Conservation (phyloP, 345 rosid species). For the Anacardium occidentale region DNA sequence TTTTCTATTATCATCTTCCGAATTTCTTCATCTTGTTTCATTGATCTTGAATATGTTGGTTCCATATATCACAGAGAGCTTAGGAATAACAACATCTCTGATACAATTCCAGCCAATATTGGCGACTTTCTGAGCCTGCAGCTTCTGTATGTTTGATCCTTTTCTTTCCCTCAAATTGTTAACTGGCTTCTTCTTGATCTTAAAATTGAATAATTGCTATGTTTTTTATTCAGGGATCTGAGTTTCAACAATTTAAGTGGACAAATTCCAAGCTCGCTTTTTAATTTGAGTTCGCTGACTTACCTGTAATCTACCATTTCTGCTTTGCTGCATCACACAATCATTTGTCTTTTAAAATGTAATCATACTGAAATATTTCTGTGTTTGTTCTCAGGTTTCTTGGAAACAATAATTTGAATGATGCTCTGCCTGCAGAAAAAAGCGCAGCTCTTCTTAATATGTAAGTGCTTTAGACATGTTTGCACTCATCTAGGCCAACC, state of each 20-base stretch:
- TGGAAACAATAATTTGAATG: constrained; percentile 53
- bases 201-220: not conserved
- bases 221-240: constrained; percentile 43
- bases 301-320: constrained; percentile 49
- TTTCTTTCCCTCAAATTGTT: not conserved
- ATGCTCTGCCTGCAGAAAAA: constrained; percentile 53
- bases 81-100: constrained; percentile 54
- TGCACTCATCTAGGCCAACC: too few relatives aligned
- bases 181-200: not conserved
- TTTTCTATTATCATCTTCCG: constrained; percentile 1
- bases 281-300: constrained; percentile 35
- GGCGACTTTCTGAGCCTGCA: constrained; percentile 48
- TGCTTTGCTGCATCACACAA: not conserved
- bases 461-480: constrained; percentile 40
- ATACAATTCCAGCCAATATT: constrained; percentile 53
- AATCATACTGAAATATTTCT: constrained; percentile 13
- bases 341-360: not conserved
- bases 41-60: constrained; percentile 8
- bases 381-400: constrained; percentile 51
- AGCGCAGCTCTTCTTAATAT: constrained; percentile 44
- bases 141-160: constrained; percentile 46
- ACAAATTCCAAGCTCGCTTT: constrained; percentile 41
- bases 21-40: not conserved
- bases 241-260: constrained; percentile 56
- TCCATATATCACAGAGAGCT: constrained; percentile 39